Evolutionary conservation across 441 rosid genomes (phyloP).

Genomic region (Kokia cookei): DNA sequence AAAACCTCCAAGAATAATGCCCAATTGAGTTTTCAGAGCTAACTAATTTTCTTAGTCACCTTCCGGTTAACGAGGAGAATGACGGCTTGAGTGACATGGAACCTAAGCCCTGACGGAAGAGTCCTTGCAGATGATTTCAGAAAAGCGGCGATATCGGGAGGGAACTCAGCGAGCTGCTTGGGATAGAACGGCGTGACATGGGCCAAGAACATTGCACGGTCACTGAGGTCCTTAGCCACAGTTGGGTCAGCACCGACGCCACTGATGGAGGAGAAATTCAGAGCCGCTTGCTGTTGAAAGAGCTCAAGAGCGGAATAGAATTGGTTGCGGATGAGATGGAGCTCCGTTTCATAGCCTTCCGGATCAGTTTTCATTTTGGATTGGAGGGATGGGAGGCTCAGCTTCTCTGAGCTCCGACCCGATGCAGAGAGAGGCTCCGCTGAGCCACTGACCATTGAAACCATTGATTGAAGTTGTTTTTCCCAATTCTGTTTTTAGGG

Average conservation of each 20-base stretch:
- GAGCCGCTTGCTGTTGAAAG: constrained; percentile 71
- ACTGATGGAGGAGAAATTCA: constrained; percentile 58
- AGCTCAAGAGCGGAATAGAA: constrained; percentile 77
- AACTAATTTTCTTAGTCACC: constrained; percentile 20
- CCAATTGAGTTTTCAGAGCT: neutral
- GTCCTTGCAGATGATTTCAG: constrained; percentile 51
- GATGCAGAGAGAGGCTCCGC: constrained; percentile 66
- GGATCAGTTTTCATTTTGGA: constrained; percentile 89
- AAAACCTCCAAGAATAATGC: neutral
- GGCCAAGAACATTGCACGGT: constrained; percentile 65
- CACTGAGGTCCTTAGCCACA: constrained; percentile 73
- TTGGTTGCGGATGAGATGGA: constrained; percentile 57
- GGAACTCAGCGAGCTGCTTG: constrained; percentile 53
- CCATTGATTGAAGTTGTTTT: constrained; percentile 18
- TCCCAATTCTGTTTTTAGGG: neutral
- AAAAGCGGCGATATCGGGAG: constrained; percentile 56
- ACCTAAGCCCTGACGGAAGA: constrained; percentile 73
- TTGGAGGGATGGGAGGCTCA: constrained; percentile 62
- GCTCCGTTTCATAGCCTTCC: constrained; percentile 75
- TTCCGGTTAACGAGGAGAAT: constrained; percentile 68
- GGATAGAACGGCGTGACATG: constrained; percentile 82
- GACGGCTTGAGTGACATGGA: constrained; percentile 63
- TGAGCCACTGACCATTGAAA: constrained; percentile 15
- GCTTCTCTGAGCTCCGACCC: constrained; percentile 70
- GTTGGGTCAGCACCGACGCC: constrained; percentile 56